Evolutionary conservation across 768 basidiomycete genomes (phyloP).

Genomic region (Lentinula detonsa): DNA sequence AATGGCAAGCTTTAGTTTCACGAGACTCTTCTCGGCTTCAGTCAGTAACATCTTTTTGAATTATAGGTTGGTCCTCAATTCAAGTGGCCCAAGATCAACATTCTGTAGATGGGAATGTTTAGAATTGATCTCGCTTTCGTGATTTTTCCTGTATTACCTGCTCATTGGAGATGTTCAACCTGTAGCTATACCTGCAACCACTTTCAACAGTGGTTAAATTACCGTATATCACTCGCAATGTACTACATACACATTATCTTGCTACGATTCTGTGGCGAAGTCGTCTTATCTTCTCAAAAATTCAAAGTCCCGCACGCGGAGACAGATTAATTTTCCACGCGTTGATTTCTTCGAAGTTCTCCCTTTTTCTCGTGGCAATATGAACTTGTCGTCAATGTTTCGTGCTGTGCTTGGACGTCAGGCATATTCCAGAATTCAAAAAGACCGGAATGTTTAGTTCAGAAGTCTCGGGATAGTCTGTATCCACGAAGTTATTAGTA

Average conservation of each 20-base stretch:
- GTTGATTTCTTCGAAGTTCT: no score
- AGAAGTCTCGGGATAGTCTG: no score
- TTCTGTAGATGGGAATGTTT: background rate
- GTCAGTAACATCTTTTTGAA: background rate
- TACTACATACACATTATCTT: background rate
- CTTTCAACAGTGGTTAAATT: constrained; percentile 7
- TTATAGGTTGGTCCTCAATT: constrained; percentile 3
- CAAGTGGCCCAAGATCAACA: constrained; percentile 6
- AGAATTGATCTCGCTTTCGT: background rate
- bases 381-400: no score
- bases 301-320: no score
- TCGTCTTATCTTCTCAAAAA: no score
- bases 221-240: background rate
- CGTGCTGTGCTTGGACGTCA: no score
- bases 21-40: background rate
- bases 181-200: constrained; percentile 4
- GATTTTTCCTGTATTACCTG: background rate
- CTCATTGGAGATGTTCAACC: constrained; percentile 1
- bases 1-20: constrained; percentile 39
- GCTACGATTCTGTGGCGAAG: no score
- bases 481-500: no score
- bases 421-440: no score
- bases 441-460: no score
- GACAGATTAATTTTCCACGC: no score
- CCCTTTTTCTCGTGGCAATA: no score